These are phyloP conservation scores for Tolypocladium pustulatum DNA, from an alignment of 2,329 filamentous ascomycete species.

Conservation along the genomic window DNA sequence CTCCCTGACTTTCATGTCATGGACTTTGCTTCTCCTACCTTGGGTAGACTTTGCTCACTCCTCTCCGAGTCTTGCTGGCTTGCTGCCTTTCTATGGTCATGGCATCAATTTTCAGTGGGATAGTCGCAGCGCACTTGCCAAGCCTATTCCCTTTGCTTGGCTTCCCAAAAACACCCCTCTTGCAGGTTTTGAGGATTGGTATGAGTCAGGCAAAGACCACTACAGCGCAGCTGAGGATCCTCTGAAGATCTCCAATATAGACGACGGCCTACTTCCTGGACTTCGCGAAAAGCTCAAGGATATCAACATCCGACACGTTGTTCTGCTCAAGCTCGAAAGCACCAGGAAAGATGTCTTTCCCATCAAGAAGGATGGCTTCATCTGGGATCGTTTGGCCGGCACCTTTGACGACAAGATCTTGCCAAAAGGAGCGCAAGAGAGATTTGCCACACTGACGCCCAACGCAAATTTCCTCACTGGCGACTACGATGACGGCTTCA, in stretches of 20 bases:
- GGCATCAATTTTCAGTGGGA: conserved; percentile 17
- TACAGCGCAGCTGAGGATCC: conserved; percentile 26
- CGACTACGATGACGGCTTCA: conserved; percentile 22
- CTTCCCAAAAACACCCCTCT: conserved; percentile 9
- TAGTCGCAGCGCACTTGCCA: conserved; percentile 13
- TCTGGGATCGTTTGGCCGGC: conserved; percentile 22
- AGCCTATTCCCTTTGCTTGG: conserved; percentile 12
- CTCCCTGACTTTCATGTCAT: conserved; percentile 23
- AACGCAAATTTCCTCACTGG: conserved; percentile 22
- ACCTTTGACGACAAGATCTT: conserved; percentile 20
- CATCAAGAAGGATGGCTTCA: conserved; percentile 26
- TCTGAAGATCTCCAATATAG: conserved; percentile 26
- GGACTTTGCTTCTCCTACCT: conserved; percentile 21
- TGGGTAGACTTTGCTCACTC: conserved; percentile 22
- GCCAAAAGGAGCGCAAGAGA: conserved; percentile 18
- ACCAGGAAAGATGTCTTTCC: conserved; percentile 34
- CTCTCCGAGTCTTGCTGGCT: conserved; percentile 15
- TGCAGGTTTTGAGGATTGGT: conserved; percentile 16
- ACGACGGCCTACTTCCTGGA: conserved; percentile 17
- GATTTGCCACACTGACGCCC: conserved; percentile 17
- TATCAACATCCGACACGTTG: conserved; percentile 29
- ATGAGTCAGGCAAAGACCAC: conserved; percentile 10
- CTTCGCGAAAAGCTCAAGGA: conserved; percentile 14
- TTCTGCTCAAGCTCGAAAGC: conserved; percentile 31
- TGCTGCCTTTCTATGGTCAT: conserved; percentile 13